A percentile compares a stretch with the other conserved stretches of the same genome.
phyloP scores from a whole-genome alignment of 495 filamentous ascomycete species.

The Aspergillus diversus region DNA sequence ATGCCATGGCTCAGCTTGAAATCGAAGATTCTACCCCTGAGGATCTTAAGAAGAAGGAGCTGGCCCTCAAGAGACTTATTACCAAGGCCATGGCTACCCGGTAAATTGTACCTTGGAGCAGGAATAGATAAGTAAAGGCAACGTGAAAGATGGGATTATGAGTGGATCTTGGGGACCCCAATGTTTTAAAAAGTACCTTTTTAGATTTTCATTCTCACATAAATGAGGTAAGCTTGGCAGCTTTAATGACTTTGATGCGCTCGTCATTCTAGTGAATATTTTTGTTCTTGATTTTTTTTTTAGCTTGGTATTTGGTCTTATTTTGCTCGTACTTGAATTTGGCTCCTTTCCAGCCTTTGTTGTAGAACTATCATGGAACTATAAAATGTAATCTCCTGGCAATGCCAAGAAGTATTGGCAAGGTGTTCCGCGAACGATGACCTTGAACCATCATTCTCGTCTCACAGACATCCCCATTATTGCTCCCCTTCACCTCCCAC shows the following conservation, averaged over 20 bases:
- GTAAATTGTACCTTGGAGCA: slow-evolving; percentile 49
- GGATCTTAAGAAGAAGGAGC: slow-evolving; percentile 99
- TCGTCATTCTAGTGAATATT: slow-evolving; percentile 10
- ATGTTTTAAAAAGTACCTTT: slow-evolving; percentile 41
- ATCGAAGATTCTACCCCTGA: slow-evolving; percentile 86
- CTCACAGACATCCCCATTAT: no score
- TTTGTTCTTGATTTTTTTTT: neutral
- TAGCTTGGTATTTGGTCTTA: neutral
- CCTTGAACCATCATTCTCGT: no score
- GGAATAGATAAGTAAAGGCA: slow-evolving; percentile 5
- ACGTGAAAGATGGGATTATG: slow-evolving; percentile 17
- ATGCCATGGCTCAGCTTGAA: slow-evolving; percentile 86
- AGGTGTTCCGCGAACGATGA: no score
- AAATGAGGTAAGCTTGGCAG: slow-evolving; percentile 39
- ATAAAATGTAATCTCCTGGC: neutral
- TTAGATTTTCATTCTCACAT: slow-evolving; percentile 28
- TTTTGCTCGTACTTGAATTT: neutral
- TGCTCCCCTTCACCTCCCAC: no score
- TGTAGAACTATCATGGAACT: neutral
- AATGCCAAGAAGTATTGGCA: neutral
- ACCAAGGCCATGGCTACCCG: slow-evolving; percentile 95
- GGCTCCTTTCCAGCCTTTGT: neutral
- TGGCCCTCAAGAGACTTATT: slow-evolving; percentile 94
- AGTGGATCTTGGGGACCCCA: slow-evolving; percentile 21
- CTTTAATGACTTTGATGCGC: slow-evolving; percentile 44